Evolutionary conservation across 306 rosid genomes (phyloP).

Genomic region (Ormosia semicastrata): DNA sequence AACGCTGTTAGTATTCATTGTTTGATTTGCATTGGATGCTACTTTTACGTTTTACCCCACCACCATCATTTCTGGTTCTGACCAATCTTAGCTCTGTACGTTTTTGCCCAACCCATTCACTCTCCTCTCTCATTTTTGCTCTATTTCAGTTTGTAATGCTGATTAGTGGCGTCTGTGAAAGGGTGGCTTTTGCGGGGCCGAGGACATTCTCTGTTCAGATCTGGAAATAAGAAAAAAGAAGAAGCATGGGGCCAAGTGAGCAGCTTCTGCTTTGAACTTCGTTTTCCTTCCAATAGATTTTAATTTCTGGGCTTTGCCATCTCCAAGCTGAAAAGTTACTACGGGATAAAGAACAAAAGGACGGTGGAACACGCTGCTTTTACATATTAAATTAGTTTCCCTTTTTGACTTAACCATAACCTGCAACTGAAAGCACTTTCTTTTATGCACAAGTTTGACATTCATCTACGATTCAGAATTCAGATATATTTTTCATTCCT

Average conservation of each 20-base stretch:
- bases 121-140: not conserved
- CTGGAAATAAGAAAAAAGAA: conserved; percentile 37
- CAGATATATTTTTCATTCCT: conserved; percentile 29
- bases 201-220: conserved; percentile 46
- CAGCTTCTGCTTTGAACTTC: conserved; percentile 8
- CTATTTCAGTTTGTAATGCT: not conserved
- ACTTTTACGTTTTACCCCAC: not conserved
- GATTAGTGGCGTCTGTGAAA: not conserved
- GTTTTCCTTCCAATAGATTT: not conserved
- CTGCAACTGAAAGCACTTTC: conserved; percentile 44
- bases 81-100: not conserved
- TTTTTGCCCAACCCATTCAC: not conserved
- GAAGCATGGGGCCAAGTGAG: conserved; percentile 29
- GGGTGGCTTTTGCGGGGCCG: not conserved
- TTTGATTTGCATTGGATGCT: conserved; percentile 21
- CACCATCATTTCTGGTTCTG: not conserved
- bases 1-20: not conserved
- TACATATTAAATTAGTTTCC: not conserved
- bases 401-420: conserved; percentile 13
- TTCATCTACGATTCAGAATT: conserved; percentile 60
- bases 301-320: conserved; percentile 28
- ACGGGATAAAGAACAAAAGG: conserved; percentile 45
- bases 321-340: conserved; percentile 30
- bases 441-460: conserved; percentile 64
- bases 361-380: conserved; percentile 33